Percentiles rank a stretch among this genome's conserved stretches.
Evolutionary conservation across 2,329 filamentous ascomycete genomes (phyloP).

Genomic region (Aspergillus fructus): DNA sequence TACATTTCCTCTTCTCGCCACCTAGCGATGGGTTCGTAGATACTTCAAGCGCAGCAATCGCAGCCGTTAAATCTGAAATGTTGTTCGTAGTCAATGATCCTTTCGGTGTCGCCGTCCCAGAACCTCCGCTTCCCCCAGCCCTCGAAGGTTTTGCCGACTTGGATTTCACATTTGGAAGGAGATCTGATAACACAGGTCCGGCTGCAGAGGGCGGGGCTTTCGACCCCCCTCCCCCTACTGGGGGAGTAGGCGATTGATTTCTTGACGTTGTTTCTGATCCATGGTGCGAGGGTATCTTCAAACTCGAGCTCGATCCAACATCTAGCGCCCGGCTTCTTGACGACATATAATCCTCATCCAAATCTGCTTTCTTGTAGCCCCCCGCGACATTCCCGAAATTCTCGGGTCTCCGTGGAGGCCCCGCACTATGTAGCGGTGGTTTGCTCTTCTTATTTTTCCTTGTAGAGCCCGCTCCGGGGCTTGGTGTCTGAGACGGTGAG

Average conservation of each 20-base stretch:
- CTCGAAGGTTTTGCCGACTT: conserved; percentile 68
- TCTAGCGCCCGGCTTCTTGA: conserved; percentile 39
- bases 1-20: conserved; percentile 65
- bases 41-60: conserved; percentile 86
- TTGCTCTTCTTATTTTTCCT: conserved; percentile 58
- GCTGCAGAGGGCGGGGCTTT: conserved; percentile 66
- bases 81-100: conserved; percentile 47
- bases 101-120: conserved; percentile 66
- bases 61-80: conserved; percentile 63
- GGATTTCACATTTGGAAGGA: conserved; percentile 57
- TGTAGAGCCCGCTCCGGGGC: not conserved
- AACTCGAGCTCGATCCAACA: conserved; percentile 14
- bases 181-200: conserved; percentile 80
- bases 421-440: conserved; percentile 59
- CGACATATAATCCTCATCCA: conserved; percentile 71
- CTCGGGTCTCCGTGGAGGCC: conserved; percentile 62
- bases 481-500: not conserved
- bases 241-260: conserved; percentile 40
- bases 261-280: conserved; percentile 48
- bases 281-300: conserved; percentile 34
- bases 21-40: conserved; percentile 77
- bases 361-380: conserved; percentile 72
- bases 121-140: conserved; percentile 50
- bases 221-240: not conserved
- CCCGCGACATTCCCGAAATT: conserved; percentile 65